Evolutionary conservation across 768 basidiomycete species (phyloP), one percentile per base, ranked within the genome.

Genomic region (Pholiota molesta): DNA sequence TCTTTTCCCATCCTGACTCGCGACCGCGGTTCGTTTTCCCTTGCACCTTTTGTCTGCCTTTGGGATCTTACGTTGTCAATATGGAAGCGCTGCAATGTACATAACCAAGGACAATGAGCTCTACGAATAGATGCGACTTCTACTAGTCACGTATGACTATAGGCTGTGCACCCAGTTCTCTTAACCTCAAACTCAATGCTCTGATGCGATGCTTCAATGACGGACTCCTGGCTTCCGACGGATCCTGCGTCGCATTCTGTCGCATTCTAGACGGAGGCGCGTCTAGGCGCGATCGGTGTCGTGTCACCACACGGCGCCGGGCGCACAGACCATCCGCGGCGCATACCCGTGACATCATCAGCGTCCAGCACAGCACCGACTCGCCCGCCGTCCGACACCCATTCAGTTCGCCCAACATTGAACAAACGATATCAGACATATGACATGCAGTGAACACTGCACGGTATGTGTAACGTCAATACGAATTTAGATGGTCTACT

Each of bases 41-140:
- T 17, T 23, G 17, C 26, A 13, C 21, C 47, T 49, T 49, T 49
- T 49, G 47, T 49, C 47, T 26, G 13, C 23, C 47, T 49, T 23
- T 21, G 47, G 31, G 47, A 21, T 49, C 47, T 49, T 49, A 49
- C 47, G 47, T 49, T 49, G 47, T 26, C 2, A 26, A 49, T 49
- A 49, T 49, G 47, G 47, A 49, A 49, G 47, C 47, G 47, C 47
- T 49, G 47, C 23, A 49, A 14, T 49, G 47, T 49, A 49, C 47
- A 49, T 49, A 49, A 49, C 21, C 23, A 10, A 49, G 23, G 7
- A 49, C 47, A 49, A 49, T 49, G 47, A 14, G 47, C 47, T 49
- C 47, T 49, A 7, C 47, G 47, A 49, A 49, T 49, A 26, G 42
- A 44, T 10, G 7, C n/a, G 14, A 1, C 35, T 37, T 37, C 35